These are phyloP conservation scores for Ganoderma meredithae DNA, from an alignment of 1,284 basidiomycete species.

Conservation along the genomic window DNA sequence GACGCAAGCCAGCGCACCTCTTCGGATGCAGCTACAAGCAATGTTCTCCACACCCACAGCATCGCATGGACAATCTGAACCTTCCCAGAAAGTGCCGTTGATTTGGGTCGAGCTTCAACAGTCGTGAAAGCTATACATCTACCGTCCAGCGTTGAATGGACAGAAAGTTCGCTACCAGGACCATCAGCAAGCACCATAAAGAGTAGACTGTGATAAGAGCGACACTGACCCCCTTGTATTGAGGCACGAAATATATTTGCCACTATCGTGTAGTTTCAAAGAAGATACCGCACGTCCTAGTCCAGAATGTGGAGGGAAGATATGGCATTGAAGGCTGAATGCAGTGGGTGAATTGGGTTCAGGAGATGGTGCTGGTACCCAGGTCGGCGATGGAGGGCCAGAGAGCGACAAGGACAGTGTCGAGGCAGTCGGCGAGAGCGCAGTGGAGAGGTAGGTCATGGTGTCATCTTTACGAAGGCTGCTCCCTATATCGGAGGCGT, in stretches of 20 bases:
- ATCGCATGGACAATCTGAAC: conserved; percentile 39
- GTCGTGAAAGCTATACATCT: conserved; percentile 33
- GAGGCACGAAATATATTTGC: conserved; percentile 54
- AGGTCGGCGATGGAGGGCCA: conserved; percentile 50
- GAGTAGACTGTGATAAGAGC: neutral
- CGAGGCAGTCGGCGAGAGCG: conserved; percentile 52
- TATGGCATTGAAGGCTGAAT: conserved; percentile 55
- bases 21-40: conserved; percentile 49
- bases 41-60: conserved; percentile 57
- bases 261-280: conserved; percentile 52
- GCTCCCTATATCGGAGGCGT: conserved; percentile 5
- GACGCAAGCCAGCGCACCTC: conserved; percentile 49
- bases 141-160: conserved; percentile 37
- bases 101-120: conserved; percentile 18
- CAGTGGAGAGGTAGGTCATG: conserved; percentile 48
- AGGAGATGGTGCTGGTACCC: conserved; percentile 26
- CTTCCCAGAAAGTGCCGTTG: conserved; percentile 20
- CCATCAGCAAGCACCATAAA: conserved; percentile 1
- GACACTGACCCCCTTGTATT: conserved; percentile 62
- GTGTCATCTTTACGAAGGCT: conserved; percentile 25
- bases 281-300: conserved; percentile 50
- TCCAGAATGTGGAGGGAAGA: conserved; percentile 56
- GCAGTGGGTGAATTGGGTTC: conserved; percentile 28
- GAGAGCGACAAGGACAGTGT: conserved; percentile 52
- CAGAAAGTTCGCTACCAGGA: conserved; percentile 36